Percentiles rank a stretch among this genome's conserved stretches.
Evolutionary conservation across 192 early-diverging fungal species (phyloP).

Genomic region (Kappamyces sp.): DNA sequence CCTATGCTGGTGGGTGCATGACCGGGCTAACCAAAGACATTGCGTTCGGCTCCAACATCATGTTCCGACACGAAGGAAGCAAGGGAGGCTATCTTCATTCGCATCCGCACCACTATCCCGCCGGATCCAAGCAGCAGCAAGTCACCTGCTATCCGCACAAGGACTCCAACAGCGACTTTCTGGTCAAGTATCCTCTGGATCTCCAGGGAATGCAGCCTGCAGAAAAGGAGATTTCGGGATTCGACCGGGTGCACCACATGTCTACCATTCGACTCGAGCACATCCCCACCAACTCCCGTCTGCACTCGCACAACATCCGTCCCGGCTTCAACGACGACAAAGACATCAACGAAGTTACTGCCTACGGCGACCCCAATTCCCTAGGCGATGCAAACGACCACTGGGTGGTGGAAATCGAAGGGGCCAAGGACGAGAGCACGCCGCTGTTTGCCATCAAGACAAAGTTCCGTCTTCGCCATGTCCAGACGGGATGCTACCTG

Average conservation of each 20-base stretch:
- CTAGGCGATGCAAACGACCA: conserved; percentile 88
- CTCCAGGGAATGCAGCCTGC: conserved; percentile 24
- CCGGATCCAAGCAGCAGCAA: conserved; percentile 72
- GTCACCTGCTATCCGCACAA: conserved; percentile 49
- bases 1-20: conserved; percentile 20
- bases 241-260: conserved; percentile 48
- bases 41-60: conserved; percentile 55
- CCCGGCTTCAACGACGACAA: conserved; percentile 34
- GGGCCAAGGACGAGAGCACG: conserved; percentile 52
- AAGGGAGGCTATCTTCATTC: conserved; percentile 76
- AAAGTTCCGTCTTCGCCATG: conserved; percentile 70
- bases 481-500: conserved; percentile 69
- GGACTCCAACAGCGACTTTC: conserved; percentile 76
- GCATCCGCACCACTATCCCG: conserved; percentile 56
- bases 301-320: conserved; percentile 43
- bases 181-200: conserved; percentile 44
- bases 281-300: conserved; percentile 29
- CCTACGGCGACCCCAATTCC: conserved; percentile 33
- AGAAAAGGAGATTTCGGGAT: conserved; percentile 21
- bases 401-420: conserved; percentile 78
- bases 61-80: conserved; percentile 63
- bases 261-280: conserved; percentile 72
- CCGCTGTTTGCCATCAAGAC: conserved; percentile 50
- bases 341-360: conserved; percentile 44
- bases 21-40: conserved; percentile 35